Evolutionary conservation across 2,329 filamentous ascomycete genomes (phyloP), one percentile per base, ranked within the genome.

Genomic region (Botrytis galanthina): DNA sequence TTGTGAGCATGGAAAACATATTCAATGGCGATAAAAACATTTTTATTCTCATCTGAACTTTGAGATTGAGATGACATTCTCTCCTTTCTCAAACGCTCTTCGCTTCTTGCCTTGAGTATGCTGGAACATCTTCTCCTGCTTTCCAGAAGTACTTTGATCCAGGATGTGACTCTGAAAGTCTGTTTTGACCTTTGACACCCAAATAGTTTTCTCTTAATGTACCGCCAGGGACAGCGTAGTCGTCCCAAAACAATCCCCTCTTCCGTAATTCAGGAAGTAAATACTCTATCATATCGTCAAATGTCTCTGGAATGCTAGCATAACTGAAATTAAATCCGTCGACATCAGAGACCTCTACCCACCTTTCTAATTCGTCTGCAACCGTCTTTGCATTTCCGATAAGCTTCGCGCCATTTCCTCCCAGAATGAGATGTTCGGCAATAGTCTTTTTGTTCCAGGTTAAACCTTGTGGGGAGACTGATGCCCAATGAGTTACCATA

Each of bases 221-320:
- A 0, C 88, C 88, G 1, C 85, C 86, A 1, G 86, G 85, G 3
- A 89, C 87, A 10, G 85, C 83, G 77, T 86, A 87, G 61, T 85
- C 84, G 29, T 85, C 81, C 77, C 77, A 78, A 80, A 90, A 90
- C 8, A 90, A 78, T 0, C 89, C 89, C 35, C 91, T 84, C 18
- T 82, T 83, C 42, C 84, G 86, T 29, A 93, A 83, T 77, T 92
- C 91, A 0, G 91, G 91, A 1, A 93, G 79, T 10, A 93, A 81
- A 1, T 91, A 83, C 39, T 92, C 88, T 59, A 89, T 86, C 20
- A 93, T 88, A 76, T 93, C 91, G 74, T 89, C 87, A 82, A 92
- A 93, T 0, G 89, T 90, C 73, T 88, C 86, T 0, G 90, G 91
- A 77, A 90, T 90, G n/a, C 74, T 76, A 37, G 77, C 77, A 72